phyloP scores from a whole-genome alignment of 768 basidiomycete species.

The Solioccasus polychromus region DNA sequence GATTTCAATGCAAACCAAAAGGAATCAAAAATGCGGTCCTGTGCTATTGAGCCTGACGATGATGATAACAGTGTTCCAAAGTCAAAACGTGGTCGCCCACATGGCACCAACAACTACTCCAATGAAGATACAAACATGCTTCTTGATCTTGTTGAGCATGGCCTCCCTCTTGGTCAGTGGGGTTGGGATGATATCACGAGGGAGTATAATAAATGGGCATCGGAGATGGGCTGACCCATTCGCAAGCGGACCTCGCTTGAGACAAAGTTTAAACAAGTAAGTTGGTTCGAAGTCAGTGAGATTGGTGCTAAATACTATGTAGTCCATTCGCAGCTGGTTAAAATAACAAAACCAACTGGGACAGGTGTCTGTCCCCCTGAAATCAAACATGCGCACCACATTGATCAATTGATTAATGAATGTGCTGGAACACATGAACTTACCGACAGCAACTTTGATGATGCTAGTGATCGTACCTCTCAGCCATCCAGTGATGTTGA shows the following conservation, averaged over 20 bases:
- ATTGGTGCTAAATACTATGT: neutral
- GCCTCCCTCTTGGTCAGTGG: neutral
- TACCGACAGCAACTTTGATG: slow-evolving; percentile 18
- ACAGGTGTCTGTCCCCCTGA: slow-evolving; percentile 18
- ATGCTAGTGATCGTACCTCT: neutral
- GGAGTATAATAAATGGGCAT: neutral
- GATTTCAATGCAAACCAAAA: neutral
- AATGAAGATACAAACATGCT: neutral
- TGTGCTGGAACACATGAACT: slow-evolving; percentile 20
- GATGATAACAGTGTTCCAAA: neutral
- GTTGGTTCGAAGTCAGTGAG: too few species aligned
- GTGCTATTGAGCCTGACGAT: neutral
- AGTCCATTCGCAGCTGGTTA: slow-evolving; percentile 11
- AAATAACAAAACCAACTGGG: slow-evolving; percentile 27
- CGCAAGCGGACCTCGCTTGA: slow-evolving; percentile 9
- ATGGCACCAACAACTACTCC: neutral
- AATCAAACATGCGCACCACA: slow-evolving; percentile 22
- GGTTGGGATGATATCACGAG: neutral
- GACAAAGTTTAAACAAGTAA: slow-evolving; percentile 26
- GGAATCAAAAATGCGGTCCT: neutral
- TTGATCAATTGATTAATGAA: slow-evolving; percentile 27
- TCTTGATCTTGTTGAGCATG: neutral
- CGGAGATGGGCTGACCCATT: neutral
- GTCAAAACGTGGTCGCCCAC: neutral
- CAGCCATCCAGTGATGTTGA: neutral